Conservation (phyloP, 768 basidiomycete genomes). For the Podaxis carcinomalis region DNA sequence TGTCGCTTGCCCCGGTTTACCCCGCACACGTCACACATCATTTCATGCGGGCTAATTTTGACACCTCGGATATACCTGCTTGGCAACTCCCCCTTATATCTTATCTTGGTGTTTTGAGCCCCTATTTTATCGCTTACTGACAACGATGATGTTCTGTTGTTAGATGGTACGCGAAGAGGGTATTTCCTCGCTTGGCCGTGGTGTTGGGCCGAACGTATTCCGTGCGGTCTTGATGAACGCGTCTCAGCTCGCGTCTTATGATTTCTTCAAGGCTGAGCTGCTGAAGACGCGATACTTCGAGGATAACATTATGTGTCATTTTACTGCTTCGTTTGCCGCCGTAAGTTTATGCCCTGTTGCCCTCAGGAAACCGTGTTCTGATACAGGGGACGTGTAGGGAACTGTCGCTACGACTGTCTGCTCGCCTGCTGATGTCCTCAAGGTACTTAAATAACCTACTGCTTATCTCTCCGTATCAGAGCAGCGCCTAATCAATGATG, state of each 20-base stretch:
- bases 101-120: background rate
- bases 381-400: slow-evolving; percentile 38
- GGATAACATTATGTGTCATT: slow-evolving; percentile 82
- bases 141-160: background rate
- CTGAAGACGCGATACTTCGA: slow-evolving; percentile 67
- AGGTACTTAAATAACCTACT: slow-evolving; percentile 34
- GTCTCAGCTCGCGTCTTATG: slow-evolving; percentile 91
- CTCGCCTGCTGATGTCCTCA: slow-evolving; percentile 84
- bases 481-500: background rate
- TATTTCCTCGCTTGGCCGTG: slow-evolving; percentile 65
- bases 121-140: slow-evolving; percentile 9
- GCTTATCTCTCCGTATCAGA: background rate
- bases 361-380: background rate
- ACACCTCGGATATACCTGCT: background rate
- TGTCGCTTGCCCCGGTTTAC: background rate
- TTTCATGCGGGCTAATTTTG: slow-evolving; percentile 13
- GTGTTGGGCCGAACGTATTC: slow-evolving; percentile 81
- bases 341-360: slow-evolving; percentile 35
- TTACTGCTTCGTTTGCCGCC: slow-evolving; percentile 83
- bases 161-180: slow-evolving; percentile 92
- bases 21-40: slow-evolving; percentile 9
- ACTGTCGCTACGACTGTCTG: slow-evolving; percentile 89
- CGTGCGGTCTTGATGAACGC: slow-evolving; percentile 89
- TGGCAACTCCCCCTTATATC: background rate
- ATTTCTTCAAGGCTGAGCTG: slow-evolving; percentile 86